Evolutionary conservation across 179 eudicot genomes (phyloP).

Genomic region (Dionaea muscipula): DNA sequence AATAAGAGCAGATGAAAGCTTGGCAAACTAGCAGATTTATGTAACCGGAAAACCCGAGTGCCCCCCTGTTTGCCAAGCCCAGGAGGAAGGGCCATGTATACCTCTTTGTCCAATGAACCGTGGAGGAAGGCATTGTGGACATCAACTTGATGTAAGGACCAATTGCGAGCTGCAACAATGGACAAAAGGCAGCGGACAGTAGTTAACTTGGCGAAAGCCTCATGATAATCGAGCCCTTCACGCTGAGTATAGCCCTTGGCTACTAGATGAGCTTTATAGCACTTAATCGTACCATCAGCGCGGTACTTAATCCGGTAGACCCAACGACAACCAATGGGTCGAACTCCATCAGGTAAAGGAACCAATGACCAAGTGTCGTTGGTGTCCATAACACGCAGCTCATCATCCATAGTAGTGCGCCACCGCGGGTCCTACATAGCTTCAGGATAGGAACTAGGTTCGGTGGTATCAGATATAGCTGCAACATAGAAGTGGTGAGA

Average conservation of each 20-base stretch:
- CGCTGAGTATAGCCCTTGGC: neutral
- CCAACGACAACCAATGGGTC: neutral
- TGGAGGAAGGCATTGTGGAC: neutral
- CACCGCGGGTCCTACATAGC: neutral
- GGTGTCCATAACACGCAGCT: neutral
- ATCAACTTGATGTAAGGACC: neutral
- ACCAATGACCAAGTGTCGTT: neutral
- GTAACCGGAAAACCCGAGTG: neutral
- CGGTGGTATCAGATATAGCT: too few species aligned
- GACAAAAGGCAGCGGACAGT: neutral
- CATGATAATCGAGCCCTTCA: neutral
- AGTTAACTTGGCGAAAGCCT: neutral
- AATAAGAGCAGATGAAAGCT: neutral
- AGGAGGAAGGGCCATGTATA: neutral
- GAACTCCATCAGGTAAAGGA: neutral
- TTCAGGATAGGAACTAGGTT: neutral
- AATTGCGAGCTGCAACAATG: neutral
- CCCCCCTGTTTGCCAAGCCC: neutral
- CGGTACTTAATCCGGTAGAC: neutral
- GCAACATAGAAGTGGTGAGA: neutral
- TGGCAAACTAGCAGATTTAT: neutral
- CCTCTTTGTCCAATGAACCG: neutral
- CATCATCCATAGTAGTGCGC: neutral
- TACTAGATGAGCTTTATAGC: neutral
- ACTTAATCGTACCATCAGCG: neutral